Base-by-base conservation (phyloP, 139 green algal species). In the Chlamydomonas sphaeroides region DNA sequence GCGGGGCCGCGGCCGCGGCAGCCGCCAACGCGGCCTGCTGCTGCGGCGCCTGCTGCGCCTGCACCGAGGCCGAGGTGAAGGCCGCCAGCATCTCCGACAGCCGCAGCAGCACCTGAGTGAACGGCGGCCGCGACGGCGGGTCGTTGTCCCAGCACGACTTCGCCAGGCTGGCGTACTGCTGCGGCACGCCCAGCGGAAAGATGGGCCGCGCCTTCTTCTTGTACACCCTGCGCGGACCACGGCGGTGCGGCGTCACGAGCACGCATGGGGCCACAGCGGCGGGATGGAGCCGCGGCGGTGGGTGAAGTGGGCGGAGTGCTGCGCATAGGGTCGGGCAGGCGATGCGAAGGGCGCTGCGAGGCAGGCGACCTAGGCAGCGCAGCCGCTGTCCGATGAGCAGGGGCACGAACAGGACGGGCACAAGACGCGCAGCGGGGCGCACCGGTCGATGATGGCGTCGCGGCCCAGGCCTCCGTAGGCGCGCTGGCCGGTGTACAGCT, bases 401-500 rank as follows among this genome's bases (percentile, higher is more conserved):
- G n/a, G n/a, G n/a, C n/a, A n/a, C n/a, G n/a, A n/a, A n/a, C n/a
- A n/a, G n/a, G n/a, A n/a, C n/a, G n/a, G n/a, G n/a, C n/a, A 14
- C 49, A 56, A 20, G 49, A 3, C 49, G 25, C 6, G 66, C 57
- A 56, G 71, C 3, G 17, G 32, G 30, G 6, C 75, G 1, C 36
- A 72, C 75, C 75, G 63, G 66, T 93, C 90, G 63, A 93, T 92
- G 84, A 93, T 93, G 56, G 86, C 86, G 67, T 92, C 90, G 0
- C 87, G 76, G 2, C 86, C 87, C 45, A 93, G 84, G 23, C 90
- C 90, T 39, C 84, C 86, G 75, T 92, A 93, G 23, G 88, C 90
- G 17, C 90, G 73, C 75, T 92, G 88, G 4, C 90, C 90, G 15
- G 90, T 93, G 86, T 93, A 93, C 49, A 93, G 65, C 88, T 93